Evolutionary conservation across 148 eudicot species (phyloP), one percentile per base, ranked within the genome.

Genomic region (Nepenthes mirabilis): DNA sequence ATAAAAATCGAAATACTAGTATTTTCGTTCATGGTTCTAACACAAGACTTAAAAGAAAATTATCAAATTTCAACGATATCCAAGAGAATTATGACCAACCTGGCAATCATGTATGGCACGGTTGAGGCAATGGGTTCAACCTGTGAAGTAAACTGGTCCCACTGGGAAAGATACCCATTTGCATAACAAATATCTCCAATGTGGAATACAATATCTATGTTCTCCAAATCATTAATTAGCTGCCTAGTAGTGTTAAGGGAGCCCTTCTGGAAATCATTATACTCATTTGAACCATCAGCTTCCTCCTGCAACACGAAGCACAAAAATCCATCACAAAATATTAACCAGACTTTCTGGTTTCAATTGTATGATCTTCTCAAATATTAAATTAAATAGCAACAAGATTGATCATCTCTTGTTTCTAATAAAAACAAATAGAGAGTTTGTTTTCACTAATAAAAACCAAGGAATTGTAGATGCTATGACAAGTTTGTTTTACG

Each of bases 101-200:
- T 85, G 47, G 89, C 88, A 47, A 85, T 54, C 96, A 88, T 88
- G 70, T 85, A 88, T 6, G 96, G 91, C 33, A 85, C 77, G 3
- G 77, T 61, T 45, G 96, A 85, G 61, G 88, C 74, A 74, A 88
- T 80, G 13, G 87, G 91, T 66, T 88, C 96, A 56, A 88, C 55
- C 64, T 85, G 91, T 56, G 88, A 75, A 48, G 96, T 88, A 67
- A 88, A 88, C 54, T 88, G 96, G 62, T 88, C 96, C 96, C 91
- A 88, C 61, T 88, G 96, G 5, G 96, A 88, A 50, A 88, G 70
- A 71, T 88, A 88, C 13, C 96, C 96, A 65, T 77, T 85, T 67
- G 91, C 96, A 61, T 88, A 88, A 63, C 81, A 73, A 43, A 88
- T 77, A 59, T 85, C 96, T 52, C 96, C 96, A 47, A 81, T 85